These are phyloP conservation scores for Boechera divaricarpa DNA, from an alignment of 345 rosid species.

Conservation along the genomic window DNA sequence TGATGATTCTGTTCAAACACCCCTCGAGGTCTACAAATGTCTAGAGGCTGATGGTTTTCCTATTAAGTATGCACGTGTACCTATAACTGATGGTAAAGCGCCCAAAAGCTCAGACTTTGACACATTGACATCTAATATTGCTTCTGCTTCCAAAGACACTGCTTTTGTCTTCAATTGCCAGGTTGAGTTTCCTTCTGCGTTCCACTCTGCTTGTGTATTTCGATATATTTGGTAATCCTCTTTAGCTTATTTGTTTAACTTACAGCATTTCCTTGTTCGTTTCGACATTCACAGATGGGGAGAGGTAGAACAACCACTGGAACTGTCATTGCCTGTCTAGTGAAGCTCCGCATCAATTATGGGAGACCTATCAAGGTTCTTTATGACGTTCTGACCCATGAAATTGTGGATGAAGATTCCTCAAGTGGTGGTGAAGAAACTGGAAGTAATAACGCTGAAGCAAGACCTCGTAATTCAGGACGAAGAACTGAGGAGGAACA, in stretches of 20 bases:
- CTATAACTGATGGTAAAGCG: conserved; percentile 98
- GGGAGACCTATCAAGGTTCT: conserved; percentile 87
- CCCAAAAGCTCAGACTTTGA: conserved; percentile 97
- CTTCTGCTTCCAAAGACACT: conserved; percentile 90
- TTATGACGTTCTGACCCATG: conserved; percentile 58
- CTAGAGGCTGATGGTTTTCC: conserved; percentile 87
- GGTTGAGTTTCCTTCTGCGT: conserved; percentile 51
- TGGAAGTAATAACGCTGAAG: conserved; percentile 53
- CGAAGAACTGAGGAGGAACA: conserved; percentile 54
- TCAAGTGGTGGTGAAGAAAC: conserved; percentile 92
- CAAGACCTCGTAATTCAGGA: conserved; percentile 47
- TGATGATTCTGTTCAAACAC: conserved; percentile 80
- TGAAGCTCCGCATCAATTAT: conserved; percentile 80
- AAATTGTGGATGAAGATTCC: conserved; percentile 77
- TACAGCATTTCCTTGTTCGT: conserved; percentile 19
- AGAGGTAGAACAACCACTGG: conserved; percentile 99
- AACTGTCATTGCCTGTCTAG: conserved; percentile 97
- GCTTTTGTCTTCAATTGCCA: conserved; percentile 98
- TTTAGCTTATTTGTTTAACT: background rate
- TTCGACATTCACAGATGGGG: conserved; percentile 76
- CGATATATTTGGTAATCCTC: background rate
- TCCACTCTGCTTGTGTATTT: conserved; percentile 21
- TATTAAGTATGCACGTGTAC: conserved; percentile 88
- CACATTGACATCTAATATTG: conserved; percentile 70
- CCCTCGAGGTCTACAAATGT: conserved; percentile 88